These are phyloP conservation scores for Fraxinus xanthoxyloides DNA, from an alignment of 305 asterid species.

Conservation along the genomic window DNA sequence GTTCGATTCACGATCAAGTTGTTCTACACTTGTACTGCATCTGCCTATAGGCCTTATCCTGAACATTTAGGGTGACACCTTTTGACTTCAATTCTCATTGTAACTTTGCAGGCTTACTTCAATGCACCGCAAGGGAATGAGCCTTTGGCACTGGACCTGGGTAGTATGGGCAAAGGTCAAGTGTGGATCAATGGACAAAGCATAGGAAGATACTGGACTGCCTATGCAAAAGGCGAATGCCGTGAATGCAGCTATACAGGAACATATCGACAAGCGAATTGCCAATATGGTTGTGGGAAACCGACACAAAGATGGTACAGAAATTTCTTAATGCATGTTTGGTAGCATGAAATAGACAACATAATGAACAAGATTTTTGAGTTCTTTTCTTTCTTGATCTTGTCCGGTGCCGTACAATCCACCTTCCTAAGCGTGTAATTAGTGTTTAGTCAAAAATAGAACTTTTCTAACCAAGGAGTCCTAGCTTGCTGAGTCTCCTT, in stretches of 20 bases:
- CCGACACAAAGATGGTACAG: conserved; percentile 93
- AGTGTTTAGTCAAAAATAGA: not conserved
- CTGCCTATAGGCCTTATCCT: not conserved
- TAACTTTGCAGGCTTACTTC: conserved; percentile 65
- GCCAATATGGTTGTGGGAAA: conserved; percentile 86
- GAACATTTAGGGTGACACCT: not conserved
- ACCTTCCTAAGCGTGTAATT: not conserved
- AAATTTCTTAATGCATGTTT: not conserved
- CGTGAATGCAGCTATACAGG: conserved; percentile 61
- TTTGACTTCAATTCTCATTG: not conserved
- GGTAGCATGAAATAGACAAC: not conserved
- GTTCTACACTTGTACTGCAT: not conserved
- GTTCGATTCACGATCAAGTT: not conserved
- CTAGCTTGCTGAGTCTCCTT: not conserved
- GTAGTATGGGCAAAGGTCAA: conserved; percentile 93
- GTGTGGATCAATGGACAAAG: conserved; percentile 87
- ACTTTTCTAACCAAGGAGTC: not conserved
- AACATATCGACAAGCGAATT: conserved; percentile 62
- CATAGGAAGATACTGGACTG: conserved; percentile 90
- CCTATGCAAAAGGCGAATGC: conserved; percentile 72
- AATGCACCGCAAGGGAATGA: conserved; percentile 63
- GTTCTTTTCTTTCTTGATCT: not conserved
- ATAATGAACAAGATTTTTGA: not conserved
- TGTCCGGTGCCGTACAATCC: not conserved
- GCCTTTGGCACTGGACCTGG: conserved; percentile 78